A percentile compares a stretch with the other conserved stretches of the same genome.
These are phyloP conservation scores for Hyaloperonospora brassicae DNA, from an alignment of 352 stramenopile species.

Conservation along the genomic window DNA sequence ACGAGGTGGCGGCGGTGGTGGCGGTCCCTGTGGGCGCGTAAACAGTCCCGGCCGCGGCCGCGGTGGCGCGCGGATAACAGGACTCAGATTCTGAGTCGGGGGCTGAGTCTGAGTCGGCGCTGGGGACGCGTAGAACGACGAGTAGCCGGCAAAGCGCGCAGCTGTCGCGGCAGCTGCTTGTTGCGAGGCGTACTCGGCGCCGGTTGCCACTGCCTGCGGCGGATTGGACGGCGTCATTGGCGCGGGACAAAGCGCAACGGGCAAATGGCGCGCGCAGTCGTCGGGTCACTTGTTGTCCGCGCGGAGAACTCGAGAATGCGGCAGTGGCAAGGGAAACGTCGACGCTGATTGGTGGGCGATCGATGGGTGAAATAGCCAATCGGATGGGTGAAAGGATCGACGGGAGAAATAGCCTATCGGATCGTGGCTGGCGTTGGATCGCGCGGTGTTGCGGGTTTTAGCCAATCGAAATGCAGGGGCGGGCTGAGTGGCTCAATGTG, in stretches of 20 bases:
- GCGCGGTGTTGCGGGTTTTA: neutral
- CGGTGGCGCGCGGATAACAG: conserved; percentile 9
- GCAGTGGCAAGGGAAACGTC: neutral
- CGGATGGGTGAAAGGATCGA: neutral
- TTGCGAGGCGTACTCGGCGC: conserved; percentile 21
- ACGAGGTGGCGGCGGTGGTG: conserved; percentile 11
- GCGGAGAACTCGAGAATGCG: neutral
- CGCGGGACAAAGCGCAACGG: neutral
- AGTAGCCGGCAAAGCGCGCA: conserved; percentile 54
- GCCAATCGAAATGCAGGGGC: neutral
- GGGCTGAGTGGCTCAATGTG: neutral
- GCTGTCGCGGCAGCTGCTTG: conserved; percentile 31
- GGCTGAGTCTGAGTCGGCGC: conserved; percentile 4
- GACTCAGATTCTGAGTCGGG: conserved; percentile 6
- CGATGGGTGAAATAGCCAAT: neutral
- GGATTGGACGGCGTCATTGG: conserved; percentile 32
- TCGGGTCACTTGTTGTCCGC: no score
- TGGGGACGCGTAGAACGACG: conserved; percentile 52
- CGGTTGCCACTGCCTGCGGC: conserved; percentile 18
- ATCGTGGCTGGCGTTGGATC: neutral
- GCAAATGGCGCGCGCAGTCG: no score
- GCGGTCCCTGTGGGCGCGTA: conserved; percentile 15
- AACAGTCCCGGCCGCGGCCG: conserved; percentile 20
- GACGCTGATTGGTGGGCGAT: neutral
- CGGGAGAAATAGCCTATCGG: neutral